phyloP scores from a whole-genome alignment of 2,329 filamentous ascomycete genomes.

The Cladorrhinum sp. region DNA sequence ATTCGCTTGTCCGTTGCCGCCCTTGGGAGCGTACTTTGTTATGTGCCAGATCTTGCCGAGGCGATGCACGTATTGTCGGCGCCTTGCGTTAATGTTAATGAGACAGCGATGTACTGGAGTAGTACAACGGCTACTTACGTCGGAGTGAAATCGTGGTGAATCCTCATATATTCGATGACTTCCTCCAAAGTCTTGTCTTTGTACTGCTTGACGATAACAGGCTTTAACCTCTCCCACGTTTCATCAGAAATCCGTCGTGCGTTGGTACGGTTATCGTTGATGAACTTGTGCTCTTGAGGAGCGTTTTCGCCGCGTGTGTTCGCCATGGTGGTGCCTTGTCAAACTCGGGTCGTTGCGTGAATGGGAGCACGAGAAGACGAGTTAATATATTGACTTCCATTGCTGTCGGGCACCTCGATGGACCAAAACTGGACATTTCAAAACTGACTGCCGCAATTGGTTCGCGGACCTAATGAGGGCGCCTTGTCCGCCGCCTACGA shows the following conservation, averaged over 20 bases:
- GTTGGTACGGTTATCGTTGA: background rate
- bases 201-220: background rate
- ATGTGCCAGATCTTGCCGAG: conserved; percentile 15
- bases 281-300: background rate
- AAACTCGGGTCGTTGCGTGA: background rate
- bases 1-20: background rate
- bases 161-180: conserved; percentile 15
- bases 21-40: conserved; percentile 14
- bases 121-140: background rate
- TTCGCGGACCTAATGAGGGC: background rate
- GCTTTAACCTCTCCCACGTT: conserved; percentile 12
- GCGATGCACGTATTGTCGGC: conserved; percentile 19
- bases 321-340: background rate
- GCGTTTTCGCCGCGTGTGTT: background rate
- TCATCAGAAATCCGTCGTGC: conserved; percentile 11
- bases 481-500: background rate
- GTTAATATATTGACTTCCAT: background rate
- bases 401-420: background rate
- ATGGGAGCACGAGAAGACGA: background rate
- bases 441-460: background rate
- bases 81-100: conserved; percentile 9
- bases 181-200: background rate
- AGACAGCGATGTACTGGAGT: background rate
- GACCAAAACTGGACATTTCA: background rate
- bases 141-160: background rate